Percentiles rank a stretch among this genome's conserved stretches.
Conservation (phyloP, 2,329 filamentous ascomycete genomes). For the Penicillium sp. region DNA sequence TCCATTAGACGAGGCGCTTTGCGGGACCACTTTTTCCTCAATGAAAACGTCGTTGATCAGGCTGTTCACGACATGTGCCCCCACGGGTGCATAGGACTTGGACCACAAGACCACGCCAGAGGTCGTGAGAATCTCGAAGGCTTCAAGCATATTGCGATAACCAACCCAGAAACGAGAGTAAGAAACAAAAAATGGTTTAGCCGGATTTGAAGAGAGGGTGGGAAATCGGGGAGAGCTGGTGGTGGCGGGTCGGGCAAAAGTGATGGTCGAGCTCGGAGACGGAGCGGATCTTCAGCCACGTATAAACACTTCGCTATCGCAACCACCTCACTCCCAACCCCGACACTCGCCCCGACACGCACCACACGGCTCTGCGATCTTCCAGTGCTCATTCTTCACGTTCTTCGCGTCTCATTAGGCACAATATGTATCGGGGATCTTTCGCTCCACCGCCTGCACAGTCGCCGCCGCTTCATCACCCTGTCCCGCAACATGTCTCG, state of each 20-base stretch:
- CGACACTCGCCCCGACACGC: slow-evolving; percentile 8
- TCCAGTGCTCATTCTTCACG: slow-evolving; percentile 10
- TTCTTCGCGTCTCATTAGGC: slow-evolving; percentile 7
- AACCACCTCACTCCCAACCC: slow-evolving; percentile 9
- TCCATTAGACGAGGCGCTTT: slow-evolving; percentile 55
- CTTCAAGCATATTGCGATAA: slow-evolving; percentile 68
- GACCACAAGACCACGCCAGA: slow-evolving; percentile 98
- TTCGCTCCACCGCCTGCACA: slow-evolving; percentile 70
- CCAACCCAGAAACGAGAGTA: slow-evolving; percentile 7
- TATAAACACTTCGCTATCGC: slow-evolving; percentile 23
- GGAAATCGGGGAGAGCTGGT: slow-evolving; percentile 20
- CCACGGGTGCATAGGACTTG: slow-evolving; percentile 72
- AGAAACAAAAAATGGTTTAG: slow-evolving; percentile 3
- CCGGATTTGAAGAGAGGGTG: background rate
- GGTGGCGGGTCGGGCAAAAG: slow-evolving; percentile 21
- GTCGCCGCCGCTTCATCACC: slow-evolving; percentile 91
- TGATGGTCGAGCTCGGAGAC: slow-evolving; percentile 21
- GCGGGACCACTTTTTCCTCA: slow-evolving; percentile 70
- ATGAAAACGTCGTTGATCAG: slow-evolving; percentile 97
- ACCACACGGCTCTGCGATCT: slow-evolving; percentile 11
- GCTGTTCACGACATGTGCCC: slow-evolving; percentile 78
- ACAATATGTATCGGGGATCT: slow-evolving; percentile 72
- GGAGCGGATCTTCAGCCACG: slow-evolving; percentile 32
- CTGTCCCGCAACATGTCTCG: slow-evolving; percentile 96
- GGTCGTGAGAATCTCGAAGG: slow-evolving; percentile 92